phyloP scores from a whole-genome alignment of 768 basidiomycete genomes.

The Chalciporus pseudorubinellus region DNA sequence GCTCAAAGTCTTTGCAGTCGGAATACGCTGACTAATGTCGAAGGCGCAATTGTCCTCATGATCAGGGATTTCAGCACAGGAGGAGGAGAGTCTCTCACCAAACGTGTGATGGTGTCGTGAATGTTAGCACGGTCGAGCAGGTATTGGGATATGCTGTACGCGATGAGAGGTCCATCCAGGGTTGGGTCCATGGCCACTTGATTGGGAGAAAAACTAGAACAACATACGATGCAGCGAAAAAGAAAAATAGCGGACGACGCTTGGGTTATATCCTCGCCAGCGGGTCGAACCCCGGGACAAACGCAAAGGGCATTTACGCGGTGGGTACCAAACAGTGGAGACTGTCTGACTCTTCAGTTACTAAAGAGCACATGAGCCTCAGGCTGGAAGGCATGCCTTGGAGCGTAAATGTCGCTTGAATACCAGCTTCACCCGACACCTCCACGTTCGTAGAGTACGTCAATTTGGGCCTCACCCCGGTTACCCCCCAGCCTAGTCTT shows the following conservation, averaged over 20 bases:
- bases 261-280: constrained; percentile 9
- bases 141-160: constrained; percentile 21
- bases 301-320: background rate
- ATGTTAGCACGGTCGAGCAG: constrained; percentile 27
- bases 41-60: background rate
- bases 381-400: constrained; percentile 8
- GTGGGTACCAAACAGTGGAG: background rate
- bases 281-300: constrained; percentile 9
- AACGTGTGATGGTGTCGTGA: constrained; percentile 26
- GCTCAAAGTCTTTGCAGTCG: constrained; percentile 27
- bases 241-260: background rate
- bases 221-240: background rate
- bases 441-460: constrained; percentile 9
- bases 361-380: background rate
- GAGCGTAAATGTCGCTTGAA: constrained; percentile 3
- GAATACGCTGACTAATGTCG: constrained; percentile 19
- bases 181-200: constrained; percentile 7
- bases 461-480: background rate
- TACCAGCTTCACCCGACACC: background rate
- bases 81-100: constrained; percentile 15
- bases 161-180: constrained; percentile 4
- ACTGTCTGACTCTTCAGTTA: background rate
- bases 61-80: background rate
- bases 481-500: too few species aligned
- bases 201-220: background rate